These are phyloP conservation scores for Xylaria telfairii DNA, from an alignment of 495 filamentous ascomycete genomes.

Conservation along the genomic window DNA sequence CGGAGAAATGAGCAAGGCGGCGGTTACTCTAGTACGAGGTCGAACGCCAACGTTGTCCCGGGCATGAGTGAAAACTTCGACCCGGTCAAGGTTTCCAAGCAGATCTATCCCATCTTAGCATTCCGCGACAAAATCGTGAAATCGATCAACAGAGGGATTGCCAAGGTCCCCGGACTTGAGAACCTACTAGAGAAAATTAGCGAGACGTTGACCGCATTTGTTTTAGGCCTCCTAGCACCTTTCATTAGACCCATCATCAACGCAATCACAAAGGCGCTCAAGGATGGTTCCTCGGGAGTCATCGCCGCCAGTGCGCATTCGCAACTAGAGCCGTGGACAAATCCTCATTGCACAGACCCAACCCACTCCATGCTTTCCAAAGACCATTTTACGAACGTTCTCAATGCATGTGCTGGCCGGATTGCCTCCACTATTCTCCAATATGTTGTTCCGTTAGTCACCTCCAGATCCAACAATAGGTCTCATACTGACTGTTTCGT, in stretches of 20 bases:
- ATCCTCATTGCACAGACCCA: constrained; percentile 83
- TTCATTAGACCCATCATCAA: constrained; percentile 91
- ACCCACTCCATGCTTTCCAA: constrained; percentile 95
- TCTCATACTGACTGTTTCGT: not conserved
- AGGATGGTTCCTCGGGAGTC: constrained; percentile 80
- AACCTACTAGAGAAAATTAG: constrained; percentile 85
- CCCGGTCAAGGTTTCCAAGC: constrained; percentile 75
- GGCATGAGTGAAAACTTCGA: constrained; percentile 80
- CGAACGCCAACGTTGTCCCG: constrained; percentile 59
- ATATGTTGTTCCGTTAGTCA: constrained; percentile 74
- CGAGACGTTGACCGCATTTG: constrained; percentile 87
- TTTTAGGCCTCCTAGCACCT: constrained; percentile 87
- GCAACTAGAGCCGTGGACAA: constrained; percentile 90
- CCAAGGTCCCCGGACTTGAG: constrained; percentile 91
- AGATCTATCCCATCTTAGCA: constrained; percentile 93
- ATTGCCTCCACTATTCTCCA: constrained; percentile 79
- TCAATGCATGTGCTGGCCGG: constrained; percentile 86
- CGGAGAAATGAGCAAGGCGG: constrained; percentile 56
- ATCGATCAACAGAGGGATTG: constrained; percentile 78
- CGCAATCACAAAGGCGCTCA: constrained; percentile 79
- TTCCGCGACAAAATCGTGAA: constrained; percentile 94
- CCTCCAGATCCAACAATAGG: constrained; percentile 9
- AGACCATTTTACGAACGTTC: constrained; percentile 92
- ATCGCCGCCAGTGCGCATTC: constrained; percentile 80
- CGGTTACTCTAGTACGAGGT: constrained; percentile 33